A percentile compares a stretch with the other conserved stretches of the same genome.
Conservation (phyloP, 225 moss, liverwort and hornwort species). For the Physcomitrium patens region DNA sequence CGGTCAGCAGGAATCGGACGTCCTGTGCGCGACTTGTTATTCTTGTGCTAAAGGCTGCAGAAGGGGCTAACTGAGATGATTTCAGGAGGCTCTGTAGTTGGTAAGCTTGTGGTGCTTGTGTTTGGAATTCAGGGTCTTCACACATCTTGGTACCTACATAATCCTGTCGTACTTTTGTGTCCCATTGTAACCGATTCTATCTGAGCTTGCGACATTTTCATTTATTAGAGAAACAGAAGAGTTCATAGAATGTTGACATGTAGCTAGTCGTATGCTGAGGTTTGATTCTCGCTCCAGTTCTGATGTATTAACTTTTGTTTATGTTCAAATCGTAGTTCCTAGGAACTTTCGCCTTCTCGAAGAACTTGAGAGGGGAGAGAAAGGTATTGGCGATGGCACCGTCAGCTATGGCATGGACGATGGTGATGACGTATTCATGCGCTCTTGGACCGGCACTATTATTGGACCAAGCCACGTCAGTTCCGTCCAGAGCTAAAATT, state of each 20-base stretch:
- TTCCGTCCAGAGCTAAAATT: neutral
- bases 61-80: constrained; percentile 41
- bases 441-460: constrained; percentile 97
- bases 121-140: neutral
- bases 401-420: constrained; percentile 99
- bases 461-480: constrained; percentile 98
- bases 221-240: no score
- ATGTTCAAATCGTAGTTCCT: constrained; percentile 54
- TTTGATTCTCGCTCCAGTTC: no score
- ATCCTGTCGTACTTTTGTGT: no score
- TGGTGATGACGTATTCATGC: constrained; percentile 96
- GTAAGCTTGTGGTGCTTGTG: constrained; percentile 13
- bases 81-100: constrained; percentile 48
- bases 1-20: no score
- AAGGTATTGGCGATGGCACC: constrained; percentile 96
- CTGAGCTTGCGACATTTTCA: no score
- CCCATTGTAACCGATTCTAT: no score
- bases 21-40: no score
- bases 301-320: no score
- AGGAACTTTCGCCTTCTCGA: constrained; percentile 95
- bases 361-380: constrained; percentile 98
- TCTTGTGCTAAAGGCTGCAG: no score
- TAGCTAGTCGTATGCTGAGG: constrained; percentile 27
- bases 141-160: no score
- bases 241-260: no score